Evolutionary conservation across 1,284 basidiomycete species (phyloP).

Genomic region (Wolfiporia cocos): DNA sequence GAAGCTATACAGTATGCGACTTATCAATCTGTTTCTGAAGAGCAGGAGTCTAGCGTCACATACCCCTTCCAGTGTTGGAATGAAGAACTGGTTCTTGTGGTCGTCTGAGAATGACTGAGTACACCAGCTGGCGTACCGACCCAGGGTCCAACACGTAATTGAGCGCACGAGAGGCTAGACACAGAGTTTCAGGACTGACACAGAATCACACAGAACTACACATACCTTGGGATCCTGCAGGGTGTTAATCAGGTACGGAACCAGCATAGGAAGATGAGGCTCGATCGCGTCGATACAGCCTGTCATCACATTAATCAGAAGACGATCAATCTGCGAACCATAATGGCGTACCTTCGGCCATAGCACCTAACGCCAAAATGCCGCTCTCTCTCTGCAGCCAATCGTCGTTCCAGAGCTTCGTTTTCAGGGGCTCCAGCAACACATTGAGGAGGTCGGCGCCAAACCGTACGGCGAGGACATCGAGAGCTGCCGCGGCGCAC

Average conservation of each 20-base stretch:
- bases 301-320: conserved; percentile 25
- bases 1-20: conserved; percentile 50
- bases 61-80: conserved; percentile 97
- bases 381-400: conserved; percentile 96
- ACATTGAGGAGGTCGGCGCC: conserved; percentile 84
- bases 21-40: conserved; percentile 4
- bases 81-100: conserved; percentile 87
- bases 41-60: too few relatives aligned
- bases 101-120: conserved; percentile 78
- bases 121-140: conserved; percentile 98
- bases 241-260: conserved; percentile 90
- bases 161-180: conserved; percentile 89
- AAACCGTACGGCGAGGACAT: conserved; percentile 94
- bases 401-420: conserved; percentile 89
- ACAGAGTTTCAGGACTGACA: background rate
- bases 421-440: conserved; percentile 85
- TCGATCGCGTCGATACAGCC: conserved; percentile 96
- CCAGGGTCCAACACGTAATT: conserved; percentile 99
- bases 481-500: conserved; percentile 95
- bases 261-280: conserved; percentile 87
- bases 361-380: conserved; percentile 93
- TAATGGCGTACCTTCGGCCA: conserved; percentile 81
- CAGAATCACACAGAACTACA: background rate
- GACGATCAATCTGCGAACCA: background rate
- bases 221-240: conserved; percentile 88